Percentiles rank a stretch among this genome's conserved stretches.
phyloP scores from a whole-genome alignment of 2,329 filamentous ascomycete genomes.

The Byssothecium circinans region DNA sequence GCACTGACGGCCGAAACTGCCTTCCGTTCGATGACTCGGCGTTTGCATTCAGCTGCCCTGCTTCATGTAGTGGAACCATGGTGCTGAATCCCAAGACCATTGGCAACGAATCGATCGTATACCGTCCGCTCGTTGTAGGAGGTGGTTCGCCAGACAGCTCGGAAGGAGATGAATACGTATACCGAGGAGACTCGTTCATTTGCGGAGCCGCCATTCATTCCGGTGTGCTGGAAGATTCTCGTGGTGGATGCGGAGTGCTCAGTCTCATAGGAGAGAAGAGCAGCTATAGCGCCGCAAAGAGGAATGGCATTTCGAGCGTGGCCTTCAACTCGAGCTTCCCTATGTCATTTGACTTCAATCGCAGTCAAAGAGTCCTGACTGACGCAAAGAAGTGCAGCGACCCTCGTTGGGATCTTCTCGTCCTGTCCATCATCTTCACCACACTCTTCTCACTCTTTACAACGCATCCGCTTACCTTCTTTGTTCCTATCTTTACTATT shows the following conservation, averaged over 20 bases:
- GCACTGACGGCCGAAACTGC: constrained; percentile 58
- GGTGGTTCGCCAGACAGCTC: constrained; percentile 54
- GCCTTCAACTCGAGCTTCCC: constrained; percentile 40
- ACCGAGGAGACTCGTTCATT: constrained; percentile 44
- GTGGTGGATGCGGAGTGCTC: constrained; percentile 40
- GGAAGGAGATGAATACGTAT: constrained; percentile 20
- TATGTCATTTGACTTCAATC: constrained; percentile 36
- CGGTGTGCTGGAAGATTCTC: constrained; percentile 27
- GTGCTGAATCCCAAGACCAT: constrained; percentile 55
- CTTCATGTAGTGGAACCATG: constrained; percentile 52
- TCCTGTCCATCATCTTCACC: constrained; percentile 37
- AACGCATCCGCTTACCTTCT: constrained; percentile 33
- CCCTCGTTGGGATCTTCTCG: constrained; percentile 38
- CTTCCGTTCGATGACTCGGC: constrained; percentile 57
- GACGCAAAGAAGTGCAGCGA: constrained; percentile 32
- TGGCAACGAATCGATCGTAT: constrained; percentile 63
- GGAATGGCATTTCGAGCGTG: constrained; percentile 38
- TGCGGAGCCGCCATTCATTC: constrained; percentile 43
- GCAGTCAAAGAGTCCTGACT: constrained; percentile 12
- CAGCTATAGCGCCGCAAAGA: constrained; percentile 21
- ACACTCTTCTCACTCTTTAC: constrained; percentile 34
- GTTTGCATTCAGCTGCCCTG: constrained; percentile 59
- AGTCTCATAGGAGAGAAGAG: constrained; percentile 27
- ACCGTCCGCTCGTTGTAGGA: constrained; percentile 68
- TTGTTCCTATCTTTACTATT: constrained; percentile 32